A percentile compares a stretch with the other conserved stretches of the same genome.
Evolutionary conservation across 1,139 yeast species (phyloP).

Genomic region (Yamadazyma sp.): DNA sequence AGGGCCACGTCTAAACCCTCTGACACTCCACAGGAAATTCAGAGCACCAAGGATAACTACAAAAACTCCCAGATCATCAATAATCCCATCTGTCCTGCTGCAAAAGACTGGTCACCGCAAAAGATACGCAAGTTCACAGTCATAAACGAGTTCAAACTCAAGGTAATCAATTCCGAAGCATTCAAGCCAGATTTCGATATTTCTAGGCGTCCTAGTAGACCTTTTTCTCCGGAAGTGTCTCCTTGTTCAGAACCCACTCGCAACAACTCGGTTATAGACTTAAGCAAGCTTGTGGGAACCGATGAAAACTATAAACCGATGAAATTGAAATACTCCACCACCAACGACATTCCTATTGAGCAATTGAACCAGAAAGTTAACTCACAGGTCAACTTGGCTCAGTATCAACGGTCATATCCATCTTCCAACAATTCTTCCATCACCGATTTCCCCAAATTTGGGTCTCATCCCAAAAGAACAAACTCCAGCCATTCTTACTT

Average conservation of each 20-base stretch:
- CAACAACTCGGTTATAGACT: constrained; percentile 44
- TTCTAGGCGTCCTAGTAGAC: constrained; percentile 32
- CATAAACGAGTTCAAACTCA: constrained; percentile 35
- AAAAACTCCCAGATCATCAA: constrained; percentile 16
- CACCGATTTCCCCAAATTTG: constrained; percentile 29
- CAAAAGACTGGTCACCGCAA: constrained; percentile 41
- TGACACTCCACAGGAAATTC: not conserved
- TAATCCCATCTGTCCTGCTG: constrained; percentile 39
- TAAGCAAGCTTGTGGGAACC: constrained; percentile 35
- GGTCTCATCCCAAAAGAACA: constrained; percentile 21
- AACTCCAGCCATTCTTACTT: constrained; percentile 33
- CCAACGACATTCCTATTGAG: constrained; percentile 43
- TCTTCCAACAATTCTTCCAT: constrained; percentile 28
- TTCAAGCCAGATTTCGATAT: constrained; percentile 36
- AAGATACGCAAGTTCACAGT: constrained; percentile 27
- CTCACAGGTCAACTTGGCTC: constrained; percentile 36
- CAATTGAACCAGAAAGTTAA: constrained; percentile 42
- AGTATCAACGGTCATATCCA: constrained; percentile 24
- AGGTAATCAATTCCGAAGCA: constrained; percentile 39
- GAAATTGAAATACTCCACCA: constrained; percentile 39
- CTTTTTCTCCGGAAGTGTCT: constrained; percentile 45
- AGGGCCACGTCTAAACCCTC: constrained; percentile 1
- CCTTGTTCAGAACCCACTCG: constrained; percentile 47
- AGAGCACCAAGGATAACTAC: constrained; percentile 11
- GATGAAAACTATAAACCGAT: constrained; percentile 43